These are phyloP conservation scores for Aureobasidium musti DNA, from an alignment of 2,329 filamentous ascomycete genomes.

Conservation along the genomic window DNA sequence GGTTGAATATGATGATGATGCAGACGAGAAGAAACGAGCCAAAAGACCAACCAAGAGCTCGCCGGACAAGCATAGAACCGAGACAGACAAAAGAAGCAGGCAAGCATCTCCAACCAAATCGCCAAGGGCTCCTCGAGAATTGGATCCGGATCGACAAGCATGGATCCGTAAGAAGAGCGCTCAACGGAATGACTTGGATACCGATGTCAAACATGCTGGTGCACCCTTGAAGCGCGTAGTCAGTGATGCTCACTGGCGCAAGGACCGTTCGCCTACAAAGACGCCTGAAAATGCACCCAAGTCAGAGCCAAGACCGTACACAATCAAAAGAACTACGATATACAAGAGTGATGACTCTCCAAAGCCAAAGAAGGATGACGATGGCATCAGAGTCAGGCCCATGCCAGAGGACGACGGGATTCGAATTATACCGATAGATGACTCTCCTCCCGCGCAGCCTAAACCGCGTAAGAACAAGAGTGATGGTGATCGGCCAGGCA, in stretches of 20 bases:
- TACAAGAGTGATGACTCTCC: not conserved
- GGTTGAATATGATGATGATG: slow-evolving; percentile 55
- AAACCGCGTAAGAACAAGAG: not conserved
- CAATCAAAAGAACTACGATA: slow-evolving; percentile 24
- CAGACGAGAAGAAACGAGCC: slow-evolving; percentile 29
- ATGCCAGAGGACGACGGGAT: slow-evolving; percentile 29
- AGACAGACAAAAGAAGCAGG: not conserved
- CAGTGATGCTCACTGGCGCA: slow-evolving; percentile 83
- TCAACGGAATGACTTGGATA: slow-evolving; percentile 45
- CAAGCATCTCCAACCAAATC: slow-evolving; percentile 22
- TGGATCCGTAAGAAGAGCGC: slow-evolving; percentile 43
- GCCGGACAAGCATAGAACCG: not conserved
- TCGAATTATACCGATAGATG: slow-evolving; percentile 17
- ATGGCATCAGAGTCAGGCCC: slow-evolving; percentile 30
- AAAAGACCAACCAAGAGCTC: slow-evolving; percentile 25
- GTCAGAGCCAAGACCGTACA: slow-evolving; percentile 10
- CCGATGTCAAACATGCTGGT: slow-evolving; percentile 53
- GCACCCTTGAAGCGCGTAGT: slow-evolving; percentile 89
- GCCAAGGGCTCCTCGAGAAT: slow-evolving; percentile 18
- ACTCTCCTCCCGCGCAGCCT: not conserved
- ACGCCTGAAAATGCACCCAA: slow-evolving; percentile 7
- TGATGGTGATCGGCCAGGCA: not conserved
- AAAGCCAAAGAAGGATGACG: slow-evolving; percentile 34
- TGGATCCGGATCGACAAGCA: slow-evolving; percentile 41
- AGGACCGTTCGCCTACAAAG: slow-evolving; percentile 38